Percentiles rank a stretch among this genome's conserved stretches.
Conservation (phyloP, 2,329 filamentous ascomycete genomes). For the Plectosphaerella sp. region DNA sequence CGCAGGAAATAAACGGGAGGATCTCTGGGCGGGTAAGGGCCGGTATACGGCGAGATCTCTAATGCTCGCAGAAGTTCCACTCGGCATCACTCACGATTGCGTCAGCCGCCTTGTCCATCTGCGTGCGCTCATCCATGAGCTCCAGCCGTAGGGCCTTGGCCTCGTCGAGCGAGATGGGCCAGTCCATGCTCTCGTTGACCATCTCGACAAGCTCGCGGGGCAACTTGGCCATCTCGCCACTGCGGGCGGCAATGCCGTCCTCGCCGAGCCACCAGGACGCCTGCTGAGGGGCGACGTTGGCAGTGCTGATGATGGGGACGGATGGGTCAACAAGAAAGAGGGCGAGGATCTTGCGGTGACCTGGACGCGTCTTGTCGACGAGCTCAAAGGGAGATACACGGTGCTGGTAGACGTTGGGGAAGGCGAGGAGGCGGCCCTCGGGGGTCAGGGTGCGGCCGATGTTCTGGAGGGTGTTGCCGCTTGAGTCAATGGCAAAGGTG, state of each 20-base stretch:
- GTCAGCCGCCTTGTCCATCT: slow-evolving; percentile 4
- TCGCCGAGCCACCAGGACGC: slow-evolving; percentile 29
- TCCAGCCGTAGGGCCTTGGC: slow-evolving; percentile 17
- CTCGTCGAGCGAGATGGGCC: slow-evolving; percentile 14
- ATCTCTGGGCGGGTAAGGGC: too few species aligned
- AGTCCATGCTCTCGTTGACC: slow-evolving; percentile 15
- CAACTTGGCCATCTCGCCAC: slow-evolving; percentile 2
- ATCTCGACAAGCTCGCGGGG: slow-evolving; percentile 16
- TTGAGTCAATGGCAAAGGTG: slow-evolving; percentile 25
- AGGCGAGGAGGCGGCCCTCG: slow-evolving; percentile 46
- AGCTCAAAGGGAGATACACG: slow-evolving; percentile 47
- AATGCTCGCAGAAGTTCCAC: slow-evolving; percentile 22
- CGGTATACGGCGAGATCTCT: too few species aligned
- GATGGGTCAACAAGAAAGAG: slow-evolving; percentile 58
- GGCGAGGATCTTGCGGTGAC: slow-evolving; percentile 55
- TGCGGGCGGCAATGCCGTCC: neutral
- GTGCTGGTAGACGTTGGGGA: slow-evolving; percentile 52
- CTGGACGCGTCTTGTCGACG: slow-evolving; percentile 43
- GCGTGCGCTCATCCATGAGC: slow-evolving; percentile 21
- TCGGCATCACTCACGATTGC: neutral
- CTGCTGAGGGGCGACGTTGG: slow-evolving; percentile 40
- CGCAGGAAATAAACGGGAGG: too few species aligned
- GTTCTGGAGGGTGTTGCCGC: slow-evolving; percentile 24
- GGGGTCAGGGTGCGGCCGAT: slow-evolving; percentile 43
- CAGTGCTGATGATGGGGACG: slow-evolving; percentile 35